Percentiles rank a stretch among this genome's conserved stretches.
These are phyloP conservation scores for Dryas octopetala DNA, from an alignment of 306 rosid species.

Conservation along the genomic window DNA sequence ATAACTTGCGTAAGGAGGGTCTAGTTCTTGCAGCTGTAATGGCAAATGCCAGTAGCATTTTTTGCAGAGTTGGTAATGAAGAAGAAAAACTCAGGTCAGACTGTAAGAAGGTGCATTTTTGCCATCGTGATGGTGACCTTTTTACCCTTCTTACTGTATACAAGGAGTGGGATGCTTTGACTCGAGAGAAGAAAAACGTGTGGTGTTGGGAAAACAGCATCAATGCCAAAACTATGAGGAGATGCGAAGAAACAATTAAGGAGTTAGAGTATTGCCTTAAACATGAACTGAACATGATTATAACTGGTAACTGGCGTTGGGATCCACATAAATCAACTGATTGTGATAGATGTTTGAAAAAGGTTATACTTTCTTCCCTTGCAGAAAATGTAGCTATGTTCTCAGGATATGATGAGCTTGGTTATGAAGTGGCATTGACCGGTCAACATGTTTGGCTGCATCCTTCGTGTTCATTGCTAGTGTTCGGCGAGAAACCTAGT, in stretches of 20 bases:
- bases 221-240: conserved; percentile 89
- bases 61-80: conserved; percentile 85
- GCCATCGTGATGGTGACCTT: conserved; percentile 89
- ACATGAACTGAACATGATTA: conserved; percentile 54
- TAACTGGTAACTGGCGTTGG: conserved; percentile 79
- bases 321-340: conserved; percentile 45
- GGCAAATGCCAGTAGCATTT: conserved; percentile 86
- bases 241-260: conserved; percentile 73
- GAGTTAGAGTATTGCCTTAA: conserved; percentile 76
- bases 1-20: conserved; percentile 72
- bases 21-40: conserved; percentile 81
- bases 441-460: conserved; percentile 79
- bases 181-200: conserved; percentile 47
- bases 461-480: conserved; percentile 84
- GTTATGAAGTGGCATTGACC: conserved; percentile 83
- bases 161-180: conserved; percentile 71
- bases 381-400: conserved; percentile 91
- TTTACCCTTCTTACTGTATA: conserved; percentile 90
- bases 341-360: conserved; percentile 54
- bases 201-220: conserved; percentile 99
- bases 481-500: conserved; percentile 76
- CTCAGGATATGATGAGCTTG: conserved; percentile 73
- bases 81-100: conserved; percentile 78
- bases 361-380: conserved; percentile 76
- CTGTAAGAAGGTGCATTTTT: conserved; percentile 80